Evolutionary conservation across 352 stramenopile species (phyloP), one percentile per base, ranked within the genome.

Genomic region (Globisporangium echinulatum): DNA sequence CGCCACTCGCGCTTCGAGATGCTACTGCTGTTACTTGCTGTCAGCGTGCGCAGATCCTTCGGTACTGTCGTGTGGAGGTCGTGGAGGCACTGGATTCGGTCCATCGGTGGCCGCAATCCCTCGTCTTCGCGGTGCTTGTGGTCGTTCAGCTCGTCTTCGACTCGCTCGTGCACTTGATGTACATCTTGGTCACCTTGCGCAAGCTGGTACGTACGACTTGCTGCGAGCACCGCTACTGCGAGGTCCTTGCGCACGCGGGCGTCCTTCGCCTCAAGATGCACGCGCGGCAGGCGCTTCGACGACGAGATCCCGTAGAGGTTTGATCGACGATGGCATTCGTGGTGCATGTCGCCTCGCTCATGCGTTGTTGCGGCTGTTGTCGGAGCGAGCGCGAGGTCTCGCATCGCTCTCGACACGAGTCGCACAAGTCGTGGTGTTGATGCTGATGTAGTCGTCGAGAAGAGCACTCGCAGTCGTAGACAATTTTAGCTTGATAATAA

Each of bases 61-160:
- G 76, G 65, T 1, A 85, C 77, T 0, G 79, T 87, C 11, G 79
- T 71, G 40, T 64, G 65, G 7, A 88, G 72, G 47, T 85, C 79
- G n/a, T 64, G 61, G 6, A 85, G 52, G 2, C 50, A 55, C 13
- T 80, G 67, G 25, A 79, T 79, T 4, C 65, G 70, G 61, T 88
- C 79, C 48, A 85, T 44, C 6, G 79, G 68, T 8, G 79, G 79
- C 3, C 79, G 69, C 37, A 73, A 68, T 0, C 77, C 71, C 2
- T 72, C 55, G 6, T 82, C 59, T 38, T 80, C 72, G 40, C 68
- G 74, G 63, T 85, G 69, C 58, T 86, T 88, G 39, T 67, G 68
- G 47, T 77, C 68, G 37, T 79, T 69, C n/a, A 84, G 57, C 40
- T 82, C 76, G n/a, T 74, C 61, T 49, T 83, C 78, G n/a, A 73